Evolutionary conservation across 306 rosid species (phyloP).

Genomic region (Sechiopsis laciniata): DNA sequence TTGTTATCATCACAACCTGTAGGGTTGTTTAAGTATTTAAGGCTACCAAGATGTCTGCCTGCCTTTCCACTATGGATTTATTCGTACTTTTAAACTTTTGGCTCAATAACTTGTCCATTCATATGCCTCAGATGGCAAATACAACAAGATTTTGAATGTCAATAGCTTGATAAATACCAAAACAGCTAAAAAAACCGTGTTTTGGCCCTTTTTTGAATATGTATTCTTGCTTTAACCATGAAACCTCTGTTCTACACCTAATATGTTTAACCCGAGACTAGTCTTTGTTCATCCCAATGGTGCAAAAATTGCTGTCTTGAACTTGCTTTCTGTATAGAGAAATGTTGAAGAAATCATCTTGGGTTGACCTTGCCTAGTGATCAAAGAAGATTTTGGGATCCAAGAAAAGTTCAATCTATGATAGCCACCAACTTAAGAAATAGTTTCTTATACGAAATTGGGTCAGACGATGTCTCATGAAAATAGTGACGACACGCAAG

Average conservation of each 20-base stretch:
- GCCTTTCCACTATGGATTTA: background rate
- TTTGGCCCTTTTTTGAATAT: background rate
- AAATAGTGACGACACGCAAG: too few species aligned
- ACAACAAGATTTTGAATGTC: background rate
- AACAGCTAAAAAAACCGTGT: background rate
- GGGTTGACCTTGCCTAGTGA: too few species aligned
- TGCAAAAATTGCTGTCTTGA: background rate
- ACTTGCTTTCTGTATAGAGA: conserved; percentile 6
- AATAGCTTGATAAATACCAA: background rate
- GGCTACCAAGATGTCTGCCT: conserved; percentile 1
- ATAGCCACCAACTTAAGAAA: background rate
- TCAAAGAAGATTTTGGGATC: too few species aligned
- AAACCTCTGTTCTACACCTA: background rate
- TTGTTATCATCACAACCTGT: background rate
- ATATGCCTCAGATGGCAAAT: background rate
- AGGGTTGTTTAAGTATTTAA: background rate
- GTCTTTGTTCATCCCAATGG: background rate
- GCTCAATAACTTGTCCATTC: background rate
- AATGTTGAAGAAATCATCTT: background rate
- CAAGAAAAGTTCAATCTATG: too few species aligned
- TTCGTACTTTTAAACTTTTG: background rate
- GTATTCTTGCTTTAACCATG: background rate
- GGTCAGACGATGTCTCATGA: too few species aligned
- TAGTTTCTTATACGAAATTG: too few species aligned
- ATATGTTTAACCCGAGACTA: background rate